Base-by-base conservation (phyloP, 768 basidiomycete genomes). In the Lyophyllum shimeji region DNA sequence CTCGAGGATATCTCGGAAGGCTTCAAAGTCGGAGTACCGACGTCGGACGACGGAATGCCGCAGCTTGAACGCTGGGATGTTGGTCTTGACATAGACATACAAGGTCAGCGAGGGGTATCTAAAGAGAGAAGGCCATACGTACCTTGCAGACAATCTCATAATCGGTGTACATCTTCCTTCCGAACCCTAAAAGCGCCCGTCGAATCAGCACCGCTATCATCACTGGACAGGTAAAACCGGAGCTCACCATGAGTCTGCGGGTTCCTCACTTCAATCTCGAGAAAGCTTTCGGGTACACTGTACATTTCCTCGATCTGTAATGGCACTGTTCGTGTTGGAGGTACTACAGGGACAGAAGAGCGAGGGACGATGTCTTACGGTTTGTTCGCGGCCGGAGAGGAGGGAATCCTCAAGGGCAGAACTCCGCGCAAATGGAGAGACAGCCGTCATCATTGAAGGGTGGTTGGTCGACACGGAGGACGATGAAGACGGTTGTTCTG, bases 141-240 rank as follows among this genome's bases (percentile, higher is more conserved):
- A 91, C 95, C 85, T 95, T 95, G 82, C 94, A 97, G 44, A 98
- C 89, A 55, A 99, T 88, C 76, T 99, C 97, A 67, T 98, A 98
- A 79, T 98, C 96, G 40, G 97, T 99, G 74, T 92, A 99, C 95
- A 96, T 96, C 82, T 98, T 98, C 65, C 97, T 80, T 25, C 97
- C 96, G 65, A 95, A 94, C 27, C 95, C 95, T 94, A 68, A 1
- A 49, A 23, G 34, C 31, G 21, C 27, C 17, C 29, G 45, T 2
- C 13, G 1, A 7, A 37, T 57, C 23, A 60, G 45, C 48, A 27
- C 50, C 39, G 18, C 33, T 43, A 55, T 46, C 42, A 42, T 44
- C 23, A n/a, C 42, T 8, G 42, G 43, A 40, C 24, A 25, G 43
- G 7, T 37, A 24, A 29, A 46, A 8, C 7, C 18, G 7, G 31